Evolutionary conservation across 1,284 basidiomycete genomes (phyloP).

Genomic region (Lentinus polychrous): DNA sequence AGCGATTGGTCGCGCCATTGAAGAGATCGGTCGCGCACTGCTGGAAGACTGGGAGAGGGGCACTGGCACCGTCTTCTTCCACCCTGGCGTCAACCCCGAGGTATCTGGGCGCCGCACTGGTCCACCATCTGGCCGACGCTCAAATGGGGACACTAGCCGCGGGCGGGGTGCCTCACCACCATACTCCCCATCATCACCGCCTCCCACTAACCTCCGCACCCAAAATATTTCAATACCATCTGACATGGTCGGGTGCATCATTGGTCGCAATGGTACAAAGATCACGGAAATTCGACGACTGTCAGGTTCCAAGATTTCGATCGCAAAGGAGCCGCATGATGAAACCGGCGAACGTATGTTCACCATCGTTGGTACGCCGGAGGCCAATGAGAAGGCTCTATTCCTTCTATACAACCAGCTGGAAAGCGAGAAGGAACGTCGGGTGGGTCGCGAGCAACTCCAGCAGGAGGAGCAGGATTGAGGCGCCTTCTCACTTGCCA

Average conservation of each 20-base stretch:
- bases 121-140: constrained; percentile 31
- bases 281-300: constrained; percentile 98
- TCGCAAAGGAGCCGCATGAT: constrained; percentile 97
- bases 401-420: constrained; percentile 97
- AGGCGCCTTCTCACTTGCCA: neutral
- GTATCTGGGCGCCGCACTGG: constrained; percentile 34
- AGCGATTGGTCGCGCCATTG: constrained; percentile 84
- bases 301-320: constrained; percentile 94
- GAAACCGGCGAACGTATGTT: constrained; percentile 99
- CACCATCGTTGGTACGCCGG: constrained; percentile 94
- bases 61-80: constrained; percentile 90
- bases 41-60: constrained; percentile 97
- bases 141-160: constrained; percentile 44
- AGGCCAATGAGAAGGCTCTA: constrained; percentile 94
- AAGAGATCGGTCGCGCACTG: constrained; percentile 93
- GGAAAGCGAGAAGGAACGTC: constrained; percentile 91
- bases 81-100: constrained; percentile 83
- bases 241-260: constrained; percentile 98
- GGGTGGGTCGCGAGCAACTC: constrained; percentile 75
- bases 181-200: constrained; percentile 51
- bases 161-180: constrained; percentile 58
- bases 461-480: constrained; percentile 42
- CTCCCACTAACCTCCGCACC: constrained; percentile 78
- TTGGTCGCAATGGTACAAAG: constrained; percentile 94
- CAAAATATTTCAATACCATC: constrained; percentile 99